Evolutionary conservation across 805 yeast genomes (phyloP).

Genomic region (Peterozyma xylosa): DNA sequence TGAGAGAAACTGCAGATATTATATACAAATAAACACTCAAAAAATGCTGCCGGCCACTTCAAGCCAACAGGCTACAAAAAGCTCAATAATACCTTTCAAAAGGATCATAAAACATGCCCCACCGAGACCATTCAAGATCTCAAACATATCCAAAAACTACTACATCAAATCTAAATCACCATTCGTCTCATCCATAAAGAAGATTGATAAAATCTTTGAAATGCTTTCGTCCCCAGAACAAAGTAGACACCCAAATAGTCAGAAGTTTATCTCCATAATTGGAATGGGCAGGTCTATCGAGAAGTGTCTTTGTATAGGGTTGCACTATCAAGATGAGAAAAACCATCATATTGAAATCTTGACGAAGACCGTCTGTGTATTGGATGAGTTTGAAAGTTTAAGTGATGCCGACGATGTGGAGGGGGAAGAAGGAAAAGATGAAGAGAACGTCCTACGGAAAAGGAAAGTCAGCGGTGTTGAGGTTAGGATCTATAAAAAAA

Average conservation of each 20-base stretch:
- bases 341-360: slow-evolving; percentile 46
- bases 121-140: slow-evolving; percentile 32
- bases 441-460: slow-evolving; percentile 27
- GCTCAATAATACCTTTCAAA: neutral
- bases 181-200: slow-evolving; percentile 63
- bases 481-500: slow-evolving; percentile 27
- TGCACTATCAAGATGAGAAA: slow-evolving; percentile 45
- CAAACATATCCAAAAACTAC: slow-evolving; percentile 39
- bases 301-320: slow-evolving; percentile 54
- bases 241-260: slow-evolving; percentile 15
- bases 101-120: slow-evolving; percentile 49
- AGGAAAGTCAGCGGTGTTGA: slow-evolving; percentile 43
- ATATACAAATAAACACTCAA: no score
- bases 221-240: slow-evolving; percentile 34
- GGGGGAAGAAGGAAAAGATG: slow-evolving; percentile 20
- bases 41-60: no score
- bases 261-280: slow-evolving; percentile 39
- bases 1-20: no score
- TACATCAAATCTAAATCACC: slow-evolving; percentile 64
- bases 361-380: slow-evolving; percentile 60
- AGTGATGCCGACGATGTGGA: slow-evolving; percentile 4
- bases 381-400: slow-evolving; percentile 51
- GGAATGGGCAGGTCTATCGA: slow-evolving; percentile 77
- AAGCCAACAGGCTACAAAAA: no score
- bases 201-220: slow-evolving; percentile 44